These are phyloP conservation scores for Collybia nuda DNA, from an alignment of 768 basidiomycete genomes.

Conservation along the genomic window DNA sequence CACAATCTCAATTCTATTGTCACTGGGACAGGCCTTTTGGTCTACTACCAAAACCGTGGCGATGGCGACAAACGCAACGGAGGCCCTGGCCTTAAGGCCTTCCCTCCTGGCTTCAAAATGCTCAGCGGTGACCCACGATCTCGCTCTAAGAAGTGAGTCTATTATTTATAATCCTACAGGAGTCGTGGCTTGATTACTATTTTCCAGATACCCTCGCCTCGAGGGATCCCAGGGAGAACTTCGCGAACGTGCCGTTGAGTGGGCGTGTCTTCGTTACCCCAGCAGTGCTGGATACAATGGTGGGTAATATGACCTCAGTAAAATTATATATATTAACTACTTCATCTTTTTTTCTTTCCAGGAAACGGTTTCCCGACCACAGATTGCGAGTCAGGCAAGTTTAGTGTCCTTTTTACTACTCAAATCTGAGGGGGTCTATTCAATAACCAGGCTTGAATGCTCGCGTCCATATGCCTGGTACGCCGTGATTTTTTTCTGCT, in stretches of 20 bases:
- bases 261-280: constrained; percentile 40
- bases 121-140: constrained; percentile 37
- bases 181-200: background rate
- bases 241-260: constrained; percentile 36
- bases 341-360: background rate
- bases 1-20: background rate
- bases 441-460: constrained; percentile 31
- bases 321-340: no score
- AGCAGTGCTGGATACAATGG: constrained; percentile 26
- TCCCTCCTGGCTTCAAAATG: constrained; percentile 43
- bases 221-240: constrained; percentile 40
- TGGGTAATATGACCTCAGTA: constrained; percentile 2
- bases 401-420: background rate
- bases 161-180: background rate
- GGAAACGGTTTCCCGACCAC: constrained; percentile 42
- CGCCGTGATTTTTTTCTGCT: background rate
- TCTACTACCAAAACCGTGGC: constrained; percentile 44
- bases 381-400: constrained; percentile 33
- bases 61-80: constrained; percentile 35
- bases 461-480: constrained; percentile 34
- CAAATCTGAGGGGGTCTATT: background rate
- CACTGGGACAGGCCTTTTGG: constrained; percentile 27
- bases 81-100: constrained; percentile 38
- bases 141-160: constrained; percentile 31
- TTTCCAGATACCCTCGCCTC: constrained; percentile 23